Conservation (phyloP, 345 rosid species). For the Salix caprea region DNA sequence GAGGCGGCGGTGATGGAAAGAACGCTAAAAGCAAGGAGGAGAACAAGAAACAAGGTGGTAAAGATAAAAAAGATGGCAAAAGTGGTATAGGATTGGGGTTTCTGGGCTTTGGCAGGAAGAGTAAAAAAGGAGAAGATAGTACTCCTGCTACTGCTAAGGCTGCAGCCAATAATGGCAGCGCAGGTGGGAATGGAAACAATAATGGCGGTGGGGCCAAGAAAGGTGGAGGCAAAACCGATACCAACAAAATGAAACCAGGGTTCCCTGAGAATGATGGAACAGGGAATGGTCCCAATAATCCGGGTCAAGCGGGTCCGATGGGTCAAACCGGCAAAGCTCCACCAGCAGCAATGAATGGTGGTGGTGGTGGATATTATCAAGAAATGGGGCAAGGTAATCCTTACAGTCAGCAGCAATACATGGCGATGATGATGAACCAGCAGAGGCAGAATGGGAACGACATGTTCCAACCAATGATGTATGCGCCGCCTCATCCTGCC, state of each 20-base stretch:
- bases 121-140: slow-evolving; percentile 40
- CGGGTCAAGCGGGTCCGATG: slow-evolving; percentile 18
- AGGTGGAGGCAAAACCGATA: slow-evolving; percentile 29
- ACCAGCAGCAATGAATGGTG: slow-evolving; percentile 37
- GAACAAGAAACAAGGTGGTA: slow-evolving; percentile 10
- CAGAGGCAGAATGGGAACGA: slow-evolving; percentile 43
- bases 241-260: slow-evolving; percentile 36
- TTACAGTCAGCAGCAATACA: slow-evolving; percentile 50
- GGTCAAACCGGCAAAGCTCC: neutral
- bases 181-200: slow-evolving; percentile 27
- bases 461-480: slow-evolving; percentile 84
- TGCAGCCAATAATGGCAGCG: neutral
- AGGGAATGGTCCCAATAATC: slow-evolving; percentile 19
- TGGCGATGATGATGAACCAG: slow-evolving; percentile 72
- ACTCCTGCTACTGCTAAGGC: slow-evolving; percentile 20
- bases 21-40: slow-evolving; percentile 14
- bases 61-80: slow-evolving; percentile 26
- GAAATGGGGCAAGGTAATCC: slow-evolving; percentile 51
- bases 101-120: slow-evolving; percentile 41
- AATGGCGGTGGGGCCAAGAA: slow-evolving; percentile 24
- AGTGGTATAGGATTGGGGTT: slow-evolving; percentile 34
- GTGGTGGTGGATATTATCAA: slow-evolving; percentile 37
- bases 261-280: slow-evolving; percentile 44
- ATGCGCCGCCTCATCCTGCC: slow-evolving; percentile 55
- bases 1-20: slow-evolving; percentile 1